Conservation (phyloP, 208 protist genomes). For the Naegleria fowleri region DNA sequence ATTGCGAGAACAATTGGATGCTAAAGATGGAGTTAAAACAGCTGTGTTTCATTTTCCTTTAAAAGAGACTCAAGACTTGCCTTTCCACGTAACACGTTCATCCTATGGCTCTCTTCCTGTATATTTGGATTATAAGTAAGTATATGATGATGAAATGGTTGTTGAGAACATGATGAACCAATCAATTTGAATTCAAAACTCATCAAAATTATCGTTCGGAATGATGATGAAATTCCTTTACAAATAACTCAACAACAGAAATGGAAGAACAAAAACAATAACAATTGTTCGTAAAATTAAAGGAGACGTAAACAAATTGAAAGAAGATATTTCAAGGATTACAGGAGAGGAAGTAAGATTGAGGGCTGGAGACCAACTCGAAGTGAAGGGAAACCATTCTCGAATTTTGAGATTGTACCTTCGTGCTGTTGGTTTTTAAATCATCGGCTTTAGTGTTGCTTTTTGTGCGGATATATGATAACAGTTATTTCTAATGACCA, state of each 20-base stretch:
- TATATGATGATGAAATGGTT: too few species aligned
- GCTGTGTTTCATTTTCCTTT: neutral
- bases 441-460: neutral
- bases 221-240: neutral
- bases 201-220: too few species aligned
- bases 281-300: constrained; percentile 19
- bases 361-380: neutral
- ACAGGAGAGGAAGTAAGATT: neutral
- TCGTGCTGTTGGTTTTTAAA: constrained; percentile 17
- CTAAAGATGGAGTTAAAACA: neutral
- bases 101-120: neutral
- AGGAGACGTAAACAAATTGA: neutral
- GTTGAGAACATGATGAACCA: too few species aligned
- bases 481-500: too few species aligned
- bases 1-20: neutral
- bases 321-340: neutral
- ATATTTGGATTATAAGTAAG: constrained; percentile 26
- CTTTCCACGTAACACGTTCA: neutral
- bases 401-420: neutral
- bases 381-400: constrained; percentile 3
- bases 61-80: neutral
- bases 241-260: neutral
- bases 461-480: too few species aligned
- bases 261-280: constrained; percentile 4
- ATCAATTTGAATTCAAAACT: too few species aligned